Evolutionary conservation across 116 monocot species (phyloP).

Genomic region (Trichopus zeylanicus): DNA sequence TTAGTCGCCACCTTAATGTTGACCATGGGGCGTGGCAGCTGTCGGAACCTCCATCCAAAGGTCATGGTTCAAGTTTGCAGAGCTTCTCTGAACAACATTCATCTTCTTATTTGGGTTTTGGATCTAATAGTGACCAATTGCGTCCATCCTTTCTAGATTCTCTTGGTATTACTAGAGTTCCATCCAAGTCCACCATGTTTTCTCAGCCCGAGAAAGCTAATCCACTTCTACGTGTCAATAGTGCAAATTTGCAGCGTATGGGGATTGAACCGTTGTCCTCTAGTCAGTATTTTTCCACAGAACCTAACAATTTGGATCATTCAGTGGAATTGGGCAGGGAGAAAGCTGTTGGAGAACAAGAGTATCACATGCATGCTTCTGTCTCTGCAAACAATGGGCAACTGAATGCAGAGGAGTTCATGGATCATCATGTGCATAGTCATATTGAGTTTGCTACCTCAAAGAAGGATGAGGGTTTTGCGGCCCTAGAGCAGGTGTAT

Average conservation of each 20-base stretch:
- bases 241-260: constrained; percentile 13
- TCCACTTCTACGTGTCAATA: constrained; percentile 14
- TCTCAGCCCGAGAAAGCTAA: constrained; percentile 25
- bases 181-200: constrained; percentile 24
- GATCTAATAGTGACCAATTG: constrained; percentile 23
- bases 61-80: constrained; percentile 23
- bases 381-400: constrained; percentile 21
- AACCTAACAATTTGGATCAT: neutral
- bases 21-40: constrained; percentile 18
- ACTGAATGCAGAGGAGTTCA: constrained; percentile 7
- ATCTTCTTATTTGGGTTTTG: constrained; percentile 30
- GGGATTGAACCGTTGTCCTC: constrained; percentile 8
- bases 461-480: constrained; percentile 77
- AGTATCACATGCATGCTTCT: constrained; percentile 12
- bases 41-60: constrained; percentile 27
- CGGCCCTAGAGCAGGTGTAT: constrained; percentile 79
- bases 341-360: constrained; percentile 10
- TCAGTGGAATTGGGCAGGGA: constrained; percentile 1
- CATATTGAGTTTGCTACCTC: constrained; percentile 15
- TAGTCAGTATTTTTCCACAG: constrained; percentile 16
- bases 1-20: constrained; percentile 31
- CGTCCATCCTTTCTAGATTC: constrained; percentile 88
- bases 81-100: constrained; percentile 26
- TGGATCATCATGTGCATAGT: constrained; percentile 12
- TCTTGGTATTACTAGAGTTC: constrained; percentile 47